Conservation (phyloP, 1,284 basidiomycete genomes). For the Sanghuangporus baumii region DNA sequence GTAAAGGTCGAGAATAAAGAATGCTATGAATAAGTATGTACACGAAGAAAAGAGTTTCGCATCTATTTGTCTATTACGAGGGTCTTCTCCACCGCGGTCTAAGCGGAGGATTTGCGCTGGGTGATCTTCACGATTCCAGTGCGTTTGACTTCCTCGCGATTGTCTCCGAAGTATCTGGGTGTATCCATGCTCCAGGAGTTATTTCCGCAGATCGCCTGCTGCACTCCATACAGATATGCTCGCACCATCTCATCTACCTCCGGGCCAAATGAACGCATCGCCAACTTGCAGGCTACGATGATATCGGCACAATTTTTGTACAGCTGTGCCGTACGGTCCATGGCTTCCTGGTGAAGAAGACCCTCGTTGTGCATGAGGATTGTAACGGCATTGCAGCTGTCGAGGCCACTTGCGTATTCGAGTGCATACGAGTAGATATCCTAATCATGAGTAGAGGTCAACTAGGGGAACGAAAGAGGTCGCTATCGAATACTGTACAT, state of each 20-base stretch:
- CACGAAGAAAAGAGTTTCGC: too few species aligned
- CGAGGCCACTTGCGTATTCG: constrained; percentile 62
- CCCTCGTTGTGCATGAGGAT: constrained; percentile 54
- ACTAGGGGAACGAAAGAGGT: too few species aligned
- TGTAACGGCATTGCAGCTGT: constrained; percentile 55
- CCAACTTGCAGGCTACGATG: constrained; percentile 32
- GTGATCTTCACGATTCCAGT: not conserved
- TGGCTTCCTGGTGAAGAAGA: constrained; percentile 50
- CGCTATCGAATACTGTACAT: constrained; percentile 38
- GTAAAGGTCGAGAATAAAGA: too few species aligned
- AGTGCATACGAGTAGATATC: constrained; percentile 70
- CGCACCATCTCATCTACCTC: not conserved
- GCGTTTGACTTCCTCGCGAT: constrained; percentile 26
- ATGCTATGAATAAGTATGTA: too few species aligned
- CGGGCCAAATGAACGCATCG: not conserved
- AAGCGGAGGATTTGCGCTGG: not conserved
- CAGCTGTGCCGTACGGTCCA: constrained; percentile 48
- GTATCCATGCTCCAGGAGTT: not conserved
- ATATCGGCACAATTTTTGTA: constrained; percentile 54
- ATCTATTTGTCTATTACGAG: not conserved
- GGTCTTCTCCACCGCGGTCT: not conserved
- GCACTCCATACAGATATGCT: not conserved
- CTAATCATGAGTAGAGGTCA: constrained; percentile 27
- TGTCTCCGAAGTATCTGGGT: constrained; percentile 36
- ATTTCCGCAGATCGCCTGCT: not conserved